phyloP scores from a whole-genome alignment of 129 eudicot genomes.

The Arctium minus region DNA sequence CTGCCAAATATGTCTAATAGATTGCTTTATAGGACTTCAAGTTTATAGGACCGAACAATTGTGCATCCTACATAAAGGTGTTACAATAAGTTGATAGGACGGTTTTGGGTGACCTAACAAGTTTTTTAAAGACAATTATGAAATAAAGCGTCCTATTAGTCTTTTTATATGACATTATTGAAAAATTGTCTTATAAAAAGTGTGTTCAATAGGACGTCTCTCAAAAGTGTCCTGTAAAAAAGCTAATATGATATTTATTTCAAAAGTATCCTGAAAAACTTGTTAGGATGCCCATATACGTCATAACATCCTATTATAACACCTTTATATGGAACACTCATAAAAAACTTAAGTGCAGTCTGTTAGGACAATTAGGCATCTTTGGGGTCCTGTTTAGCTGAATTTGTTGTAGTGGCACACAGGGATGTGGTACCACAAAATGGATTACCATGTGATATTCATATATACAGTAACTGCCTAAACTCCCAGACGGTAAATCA shows the following conservation, averaged over 20 bases:
- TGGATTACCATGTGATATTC: slow-evolving; percentile 36
- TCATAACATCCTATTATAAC: not conserved
- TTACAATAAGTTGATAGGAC: not conserved
- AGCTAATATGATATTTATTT: not conserved
- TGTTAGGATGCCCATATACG: not conserved
- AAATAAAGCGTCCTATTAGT: not conserved
- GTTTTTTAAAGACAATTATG: not conserved
- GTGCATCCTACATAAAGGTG: not conserved
- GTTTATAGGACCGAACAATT: not conserved
- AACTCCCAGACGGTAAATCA: slow-evolving; percentile 83
- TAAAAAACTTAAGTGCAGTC: not conserved
- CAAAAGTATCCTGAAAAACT: not conserved
- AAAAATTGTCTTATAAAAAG: not conserved
- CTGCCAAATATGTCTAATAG: not conserved
- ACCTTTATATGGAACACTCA: not conserved
- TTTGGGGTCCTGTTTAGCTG: not conserved
- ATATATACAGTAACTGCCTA: slow-evolving; percentile 80
- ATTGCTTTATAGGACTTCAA: not conserved
- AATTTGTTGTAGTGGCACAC: not conserved
- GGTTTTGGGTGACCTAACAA: not conserved
- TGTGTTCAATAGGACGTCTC: not conserved
- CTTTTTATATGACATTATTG: not conserved
- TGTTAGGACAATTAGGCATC: not conserved
- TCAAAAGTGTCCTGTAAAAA: not conserved
- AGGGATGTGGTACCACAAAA: not conserved